Percentiles rank a stretch among this genome's conserved stretches.
These are phyloP conservation scores for Litchi chinensis DNA, from an alignment of 345 rosid species.

Conservation along the genomic window DNA sequence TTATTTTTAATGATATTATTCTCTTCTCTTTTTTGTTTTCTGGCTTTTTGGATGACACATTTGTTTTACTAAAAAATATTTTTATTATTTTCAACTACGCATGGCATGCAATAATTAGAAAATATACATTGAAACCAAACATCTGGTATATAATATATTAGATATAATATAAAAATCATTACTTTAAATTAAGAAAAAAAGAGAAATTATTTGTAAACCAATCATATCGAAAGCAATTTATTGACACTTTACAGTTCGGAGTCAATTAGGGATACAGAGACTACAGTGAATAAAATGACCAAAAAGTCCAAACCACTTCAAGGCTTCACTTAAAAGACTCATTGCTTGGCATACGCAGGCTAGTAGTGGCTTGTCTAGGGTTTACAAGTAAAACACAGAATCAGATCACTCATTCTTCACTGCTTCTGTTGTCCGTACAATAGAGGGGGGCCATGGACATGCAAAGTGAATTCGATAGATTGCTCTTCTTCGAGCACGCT, in stretches of 20 bases:
- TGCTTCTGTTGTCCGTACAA: background rate
- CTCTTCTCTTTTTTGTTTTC: no score
- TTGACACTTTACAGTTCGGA: background rate
- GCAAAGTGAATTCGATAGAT: slow-evolving; percentile 63
- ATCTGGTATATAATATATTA: no score
- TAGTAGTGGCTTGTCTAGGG: slow-evolving; percentile 1
- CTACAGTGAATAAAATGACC: background rate
- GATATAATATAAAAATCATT: no score
- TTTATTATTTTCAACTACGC: no score
- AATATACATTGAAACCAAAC: no score
- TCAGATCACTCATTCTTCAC: background rate
- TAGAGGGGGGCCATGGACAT: slow-evolving; percentile 52
- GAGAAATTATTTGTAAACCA: background rate
- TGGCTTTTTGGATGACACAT: no score
- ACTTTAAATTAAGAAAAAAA: no score
- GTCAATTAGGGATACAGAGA: background rate
- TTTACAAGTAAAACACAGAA: background rate
- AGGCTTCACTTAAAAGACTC: background rate
- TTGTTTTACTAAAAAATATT: no score
- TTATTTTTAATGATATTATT: no score
- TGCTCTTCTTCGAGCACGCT: slow-evolving; percentile 80
- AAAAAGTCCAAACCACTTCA: background rate
- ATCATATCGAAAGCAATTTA: background rate
- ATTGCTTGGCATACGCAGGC: background rate
- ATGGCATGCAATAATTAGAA: no score